These are phyloP conservation scores for Lomentospora prolificans DNA, from an alignment of 2,329 filamentous ascomycete species.

Conservation along the genomic window DNA sequence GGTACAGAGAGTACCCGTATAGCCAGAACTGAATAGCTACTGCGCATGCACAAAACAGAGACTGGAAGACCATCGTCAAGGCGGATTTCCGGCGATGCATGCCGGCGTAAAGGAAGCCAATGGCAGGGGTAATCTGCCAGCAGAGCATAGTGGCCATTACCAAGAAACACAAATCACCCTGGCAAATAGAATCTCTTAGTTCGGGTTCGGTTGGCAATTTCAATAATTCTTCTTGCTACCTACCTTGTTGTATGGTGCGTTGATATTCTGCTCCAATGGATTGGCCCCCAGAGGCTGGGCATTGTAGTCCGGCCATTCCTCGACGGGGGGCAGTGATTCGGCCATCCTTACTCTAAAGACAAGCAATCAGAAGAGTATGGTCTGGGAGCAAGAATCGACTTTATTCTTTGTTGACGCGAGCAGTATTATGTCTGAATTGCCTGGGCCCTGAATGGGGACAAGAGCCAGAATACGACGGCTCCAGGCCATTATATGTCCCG, in stretches of 20 bases:
- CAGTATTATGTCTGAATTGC: too few species aligned
- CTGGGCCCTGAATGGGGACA: too few species aligned
- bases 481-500: too few species aligned
- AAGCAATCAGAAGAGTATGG: too few species aligned
- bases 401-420: too few species aligned
- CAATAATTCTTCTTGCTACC: background rate
- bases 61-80: constrained; percentile 36
- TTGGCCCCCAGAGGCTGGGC: constrained; percentile 29
- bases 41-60: constrained; percentile 33
- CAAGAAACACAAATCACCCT: constrained; percentile 34
- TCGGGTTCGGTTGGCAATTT: background rate
- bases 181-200: background rate
- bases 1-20: constrained; percentile 34
- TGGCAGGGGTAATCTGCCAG: constrained; percentile 29
- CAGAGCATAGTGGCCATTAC: constrained; percentile 26
- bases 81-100: constrained; percentile 27
- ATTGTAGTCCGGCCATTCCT: constrained; percentile 32
- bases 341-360: background rate
- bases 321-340: background rate
- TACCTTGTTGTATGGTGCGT: constrained; percentile 32
- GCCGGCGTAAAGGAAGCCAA: constrained; percentile 28
- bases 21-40: constrained; percentile 37
- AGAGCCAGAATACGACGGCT: too few species aligned
- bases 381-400: too few species aligned
- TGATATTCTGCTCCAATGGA: constrained; percentile 32